These are phyloP conservation scores for Eucalyptus pauciflora DNA, from an alignment of 345 rosid species.

Conservation along the genomic window DNA sequence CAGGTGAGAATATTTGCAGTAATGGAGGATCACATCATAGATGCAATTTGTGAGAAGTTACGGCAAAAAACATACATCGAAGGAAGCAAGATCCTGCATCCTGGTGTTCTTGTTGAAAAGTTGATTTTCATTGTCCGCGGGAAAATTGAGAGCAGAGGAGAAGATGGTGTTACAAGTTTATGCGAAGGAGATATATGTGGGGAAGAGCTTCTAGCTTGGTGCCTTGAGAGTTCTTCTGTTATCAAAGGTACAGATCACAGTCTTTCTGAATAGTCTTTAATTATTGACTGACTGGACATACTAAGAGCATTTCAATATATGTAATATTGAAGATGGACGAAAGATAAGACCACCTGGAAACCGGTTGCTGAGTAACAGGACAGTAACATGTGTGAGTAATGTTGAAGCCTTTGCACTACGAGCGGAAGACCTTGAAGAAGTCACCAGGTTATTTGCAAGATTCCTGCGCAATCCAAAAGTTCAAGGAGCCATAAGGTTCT, in stretches of 20 bases:
- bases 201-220: slow-evolving; percentile 90
- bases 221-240: slow-evolving; percentile 68
- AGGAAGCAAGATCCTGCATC: slow-evolving; percentile 48
- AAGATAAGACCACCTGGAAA: slow-evolving; percentile 34
- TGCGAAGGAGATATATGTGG: slow-evolving; percentile 75
- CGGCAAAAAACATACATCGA: slow-evolving; percentile 57
- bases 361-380: slow-evolving; percentile 43
- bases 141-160: slow-evolving; percentile 57
- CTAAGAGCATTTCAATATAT: neutral
- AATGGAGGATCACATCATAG: slow-evolving; percentile 65
- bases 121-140: slow-evolving; percentile 90
- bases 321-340: slow-evolving; percentile 35
- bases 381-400: slow-evolving; percentile 49
- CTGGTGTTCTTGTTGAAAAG: slow-evolving; percentile 53
- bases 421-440: slow-evolving; percentile 79
- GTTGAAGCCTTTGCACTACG: slow-evolving; percentile 82
- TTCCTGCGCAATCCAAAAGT: slow-evolving; percentile 50
- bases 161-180: slow-evolving; percentile 30
- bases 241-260: slow-evolving; percentile 28
- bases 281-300: neutral
- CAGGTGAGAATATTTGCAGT: slow-evolving; percentile 67
- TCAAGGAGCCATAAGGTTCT: slow-evolving; percentile 80
- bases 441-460: slow-evolving; percentile 59
- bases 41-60: slow-evolving; percentile 65
- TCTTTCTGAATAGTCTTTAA: neutral